Evolutionary conservation across 179 eudicot genomes (phyloP), one percentile per base, ranked within the genome.

Genomic region (Heliamphora pulchella): DNA sequence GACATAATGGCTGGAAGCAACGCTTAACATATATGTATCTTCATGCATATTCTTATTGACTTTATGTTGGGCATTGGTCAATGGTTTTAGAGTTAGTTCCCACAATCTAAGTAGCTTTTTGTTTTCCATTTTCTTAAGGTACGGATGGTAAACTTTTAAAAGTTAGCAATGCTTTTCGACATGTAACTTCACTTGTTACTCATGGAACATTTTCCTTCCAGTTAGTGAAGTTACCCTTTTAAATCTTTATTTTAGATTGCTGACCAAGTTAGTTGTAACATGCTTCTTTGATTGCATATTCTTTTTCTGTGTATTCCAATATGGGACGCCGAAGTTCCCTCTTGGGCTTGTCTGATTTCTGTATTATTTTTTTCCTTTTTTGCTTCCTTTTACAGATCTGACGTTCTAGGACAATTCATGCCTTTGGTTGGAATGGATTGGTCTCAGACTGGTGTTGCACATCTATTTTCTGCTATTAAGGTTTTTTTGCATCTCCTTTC

Each of bases 361-460:
- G 31, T 31, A 31, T 31, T 31, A 31, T 61, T 61, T 3, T 20
- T 61, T 61, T 61, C 17, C 4, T 61, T 8, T 17, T 58, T 15
- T 9, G 65, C 65, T 61, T 61, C 65, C 65, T 61, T 18, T 61
- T 61, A 15, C 65, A 61, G 65, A 61, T 61, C 65, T 61, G 65
- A 61, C 8, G 65, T 61, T 61, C 65, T 61, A 61, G 65, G 65
- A 74, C 99, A 96, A 82, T 89, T 96, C 86, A 96, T 94, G 99
- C 99, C 99, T 79, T 86, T 88, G 93, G 91, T 96, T 86, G 99
- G 99, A 77, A 79, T 83, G 82, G 99, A 96, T 82, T 94, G 99
- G 98, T 94, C 99, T 47, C 99, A 96, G 69, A 90, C 88, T 75
- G 99, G 99, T 85, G 99, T 96, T 78, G 84, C 99, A 77, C 94